Evolutionary conservation across 768 basidiomycete species (phyloP).

Genomic region (Tricholoma sp.): DNA sequence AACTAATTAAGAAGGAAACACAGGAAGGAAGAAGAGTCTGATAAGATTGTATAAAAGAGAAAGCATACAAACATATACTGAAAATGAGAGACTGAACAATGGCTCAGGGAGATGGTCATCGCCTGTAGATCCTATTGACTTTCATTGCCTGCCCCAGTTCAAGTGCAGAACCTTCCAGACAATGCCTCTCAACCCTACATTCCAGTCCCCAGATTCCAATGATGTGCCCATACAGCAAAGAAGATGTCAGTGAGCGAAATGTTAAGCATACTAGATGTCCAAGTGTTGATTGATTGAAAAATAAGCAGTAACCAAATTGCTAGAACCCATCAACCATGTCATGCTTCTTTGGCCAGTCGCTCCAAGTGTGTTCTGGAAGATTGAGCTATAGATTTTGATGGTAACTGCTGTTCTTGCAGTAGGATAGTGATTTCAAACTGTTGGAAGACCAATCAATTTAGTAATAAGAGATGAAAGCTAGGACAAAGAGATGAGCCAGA

Average conservation of each 20-base stretch:
- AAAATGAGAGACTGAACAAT: not conserved
- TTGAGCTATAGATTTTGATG: not conserved
- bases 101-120: not conserved
- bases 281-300: too few relatives aligned
- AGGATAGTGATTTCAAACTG: not conserved
- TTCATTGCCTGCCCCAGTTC: not conserved
- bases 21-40: not conserved
- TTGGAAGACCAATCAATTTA: not conserved
- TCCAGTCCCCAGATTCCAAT: not conserved
- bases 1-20: too few relatives aligned
- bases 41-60: not conserved
- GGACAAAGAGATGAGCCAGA: not conserved
- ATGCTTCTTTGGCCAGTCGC: not conserved
- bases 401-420: not conserved
- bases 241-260: not conserved
- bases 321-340: too few relatives aligned
- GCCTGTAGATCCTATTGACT: not conserved
- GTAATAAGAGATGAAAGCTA: not conserved
- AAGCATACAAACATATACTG: not conserved
- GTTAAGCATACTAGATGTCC: not conserved
- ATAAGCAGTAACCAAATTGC: too few relatives aligned
- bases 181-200: not conserved
- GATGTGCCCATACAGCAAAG: not conserved
- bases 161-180: not conserved
- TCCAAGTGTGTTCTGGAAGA: not conserved